These are phyloP conservation scores for Tolypocladium endophyticum DNA, from an alignment of 2,329 filamentous ascomycete species.

Conservation along the genomic window DNA sequence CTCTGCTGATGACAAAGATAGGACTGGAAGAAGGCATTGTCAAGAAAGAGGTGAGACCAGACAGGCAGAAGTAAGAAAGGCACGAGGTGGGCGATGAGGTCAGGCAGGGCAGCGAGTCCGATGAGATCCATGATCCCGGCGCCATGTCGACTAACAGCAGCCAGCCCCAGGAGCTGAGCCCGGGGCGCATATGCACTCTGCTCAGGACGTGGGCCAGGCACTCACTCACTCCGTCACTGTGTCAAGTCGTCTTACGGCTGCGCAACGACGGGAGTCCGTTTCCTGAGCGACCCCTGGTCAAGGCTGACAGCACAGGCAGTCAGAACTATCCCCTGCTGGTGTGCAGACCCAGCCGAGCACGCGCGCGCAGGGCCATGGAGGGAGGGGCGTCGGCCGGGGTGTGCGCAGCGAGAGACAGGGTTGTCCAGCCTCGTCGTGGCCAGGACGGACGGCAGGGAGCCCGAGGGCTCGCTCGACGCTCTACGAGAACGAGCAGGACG, in stretches of 20 bases:
- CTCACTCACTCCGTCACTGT: background rate
- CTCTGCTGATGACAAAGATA: constrained; percentile 6
- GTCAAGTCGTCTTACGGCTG: background rate
- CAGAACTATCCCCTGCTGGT: background rate
- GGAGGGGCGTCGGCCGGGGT: background rate
- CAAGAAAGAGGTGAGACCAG: constrained; percentile 1
- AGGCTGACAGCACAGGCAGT: constrained; percentile 1
- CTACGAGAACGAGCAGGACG: no score
- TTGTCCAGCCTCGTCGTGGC: background rate
- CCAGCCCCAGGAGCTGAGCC: constrained; percentile 5
- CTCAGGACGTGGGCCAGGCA: background rate
- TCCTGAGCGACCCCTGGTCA: background rate
- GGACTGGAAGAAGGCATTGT: constrained; percentile 4
- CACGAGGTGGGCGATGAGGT: background rate
- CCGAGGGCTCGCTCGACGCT: background rate
- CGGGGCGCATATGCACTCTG: constrained; percentile 4
- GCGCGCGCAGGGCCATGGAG: background rate
- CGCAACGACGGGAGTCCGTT: background rate
- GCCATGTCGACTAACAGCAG: constrained; percentile 2
- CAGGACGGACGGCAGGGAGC: background rate
- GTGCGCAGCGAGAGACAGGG: background rate
- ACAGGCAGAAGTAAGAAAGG: constrained; percentile 3
- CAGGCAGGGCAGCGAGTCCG: background rate
- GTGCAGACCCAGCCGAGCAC: background rate
- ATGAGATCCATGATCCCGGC: constrained; percentile 3